Conservation (phyloP, 148 eudicot species). For the Mesembryanthemum crystallinum region DNA sequence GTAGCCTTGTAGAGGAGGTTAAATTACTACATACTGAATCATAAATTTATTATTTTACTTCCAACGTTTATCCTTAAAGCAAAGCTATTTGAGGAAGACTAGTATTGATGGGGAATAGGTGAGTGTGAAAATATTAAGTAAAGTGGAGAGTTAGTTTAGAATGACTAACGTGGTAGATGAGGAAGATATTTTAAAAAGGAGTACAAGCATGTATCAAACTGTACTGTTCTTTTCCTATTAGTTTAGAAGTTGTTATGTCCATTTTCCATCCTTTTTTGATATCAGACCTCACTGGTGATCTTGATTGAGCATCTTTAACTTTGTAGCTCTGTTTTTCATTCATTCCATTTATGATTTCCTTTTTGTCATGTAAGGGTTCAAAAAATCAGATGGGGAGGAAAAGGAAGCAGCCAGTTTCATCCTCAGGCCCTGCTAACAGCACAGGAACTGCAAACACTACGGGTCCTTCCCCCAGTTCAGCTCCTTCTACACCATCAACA, state of each 20-base stretch:
- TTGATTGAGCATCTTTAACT: neutral
- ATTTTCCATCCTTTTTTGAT: too few relatives aligned
- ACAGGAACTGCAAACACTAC: constrained; percentile 92
- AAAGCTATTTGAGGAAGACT: neutral
- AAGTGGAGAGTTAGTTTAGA: neutral
- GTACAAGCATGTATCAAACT: neutral
- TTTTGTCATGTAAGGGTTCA: constrained; percentile 43
- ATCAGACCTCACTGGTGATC: neutral
- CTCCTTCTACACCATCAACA: constrained; percentile 94
- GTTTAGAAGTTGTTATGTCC: too few relatives aligned
- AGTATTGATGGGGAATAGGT: neutral
- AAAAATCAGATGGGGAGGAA: constrained; percentile 82
- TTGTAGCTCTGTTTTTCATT: neutral
- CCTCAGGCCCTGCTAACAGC: constrained; percentile 95
- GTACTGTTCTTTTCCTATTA: too few relatives aligned
- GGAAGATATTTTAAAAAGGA: neutral
- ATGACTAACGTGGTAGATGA: neutral
- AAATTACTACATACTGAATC: neutral
- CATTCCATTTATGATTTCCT: neutral
- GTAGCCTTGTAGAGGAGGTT: neutral
- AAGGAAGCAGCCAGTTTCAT: constrained; percentile 84
- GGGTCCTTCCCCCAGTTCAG: constrained; percentile 93
- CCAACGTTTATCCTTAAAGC: neutral
- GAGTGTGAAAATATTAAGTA: neutral
- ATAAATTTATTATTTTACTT: neutral